Base-by-base conservation (phyloP, 2,329 filamentous ascomycete species). In the Fusarium virguliforme region DNA sequence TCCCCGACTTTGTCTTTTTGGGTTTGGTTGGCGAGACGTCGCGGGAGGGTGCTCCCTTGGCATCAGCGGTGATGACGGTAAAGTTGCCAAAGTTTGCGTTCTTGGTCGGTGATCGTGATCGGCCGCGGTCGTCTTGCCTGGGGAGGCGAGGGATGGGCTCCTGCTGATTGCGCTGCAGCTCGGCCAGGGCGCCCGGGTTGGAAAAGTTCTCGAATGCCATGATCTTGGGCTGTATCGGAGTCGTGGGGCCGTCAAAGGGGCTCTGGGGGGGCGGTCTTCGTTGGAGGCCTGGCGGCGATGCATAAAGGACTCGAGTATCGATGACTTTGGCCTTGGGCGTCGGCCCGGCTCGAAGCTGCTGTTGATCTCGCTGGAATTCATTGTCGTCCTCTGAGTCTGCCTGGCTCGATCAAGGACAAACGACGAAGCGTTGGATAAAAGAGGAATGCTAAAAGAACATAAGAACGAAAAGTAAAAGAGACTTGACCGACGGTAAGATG, bases 1-100 rank as follows among this genome's bases (percentile, higher is more conserved):
- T 92, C 4, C 92, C 88, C 0, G 95, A 97, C 80, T 95, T 97
- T 38, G 88, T 88, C 84, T 95, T 97, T 77, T 91, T 92, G 28
- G 89, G 89, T 77, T 92, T 92, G 64, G 85, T 85, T 10, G 87
- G 86, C 41, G 87, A 87, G 26, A 81, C 73, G 57, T 87, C 85
- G 66, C 81, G 79, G 38, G 80, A 80, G 72, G 84, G 84, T 62
- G 82, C 80, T 26, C 76, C 71, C 57, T 81, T 84, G 65, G 77
- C 70, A 43, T 85, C 84, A 68, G 82, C 76, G 3, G 83, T 80
- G 71, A 85, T 85, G 62, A 88, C 76, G 5, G 84, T 83, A 24
- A 86, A 79, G 51, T 77, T 77, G 37, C 72, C 78, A 63, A 75
- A 71, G 4, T 78, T 81, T 18, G 18, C 18, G 79, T 81, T 83